Evolutionary conservation across 2,329 filamentous ascomycete species (phyloP), one percentile per base, ranked within the genome.

Genomic region (Clonostachys solani): DNA sequence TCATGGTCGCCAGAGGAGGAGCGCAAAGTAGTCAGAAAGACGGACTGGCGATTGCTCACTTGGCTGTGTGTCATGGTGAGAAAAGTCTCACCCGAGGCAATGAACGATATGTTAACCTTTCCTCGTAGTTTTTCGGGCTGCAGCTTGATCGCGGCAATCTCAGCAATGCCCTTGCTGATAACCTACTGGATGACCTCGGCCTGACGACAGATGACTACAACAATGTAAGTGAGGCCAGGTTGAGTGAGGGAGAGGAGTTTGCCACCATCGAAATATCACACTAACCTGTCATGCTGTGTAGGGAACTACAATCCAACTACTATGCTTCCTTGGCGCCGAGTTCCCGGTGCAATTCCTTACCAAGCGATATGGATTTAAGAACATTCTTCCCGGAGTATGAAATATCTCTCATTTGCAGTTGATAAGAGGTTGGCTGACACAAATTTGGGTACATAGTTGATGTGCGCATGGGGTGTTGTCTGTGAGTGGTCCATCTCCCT

Each of bases 81-180:
- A 45, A 6, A 15, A 15, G 10, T 40, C 16, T 19, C 12, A 23
- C 12, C 6, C 36, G 36, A 38, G 36, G 12, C 7, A n/a, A 38
- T 8, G 15, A 18, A 38, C 3, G 10, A 38, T 8, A 12, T 45
- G 7, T 71, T 75, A 47, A 55, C 60, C 56, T 29, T 54, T 9
- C 34, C 12, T 16, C 15, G 5, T 6, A 61, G 65, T 85, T 86
- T 62, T 83, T 85, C 48, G 79, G 78, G 0, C 67, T 86, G 5
- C 80, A 86, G 56, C 65, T 86, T 8, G 82, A 85, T 58, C 70
- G 83, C 43, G 80, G 81, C 45, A 86, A 86, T 55, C 65, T 86
- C 56, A 72, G 70, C 47, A 83, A 83, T 54, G 83, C 81, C 4
- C 65, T 81, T 33, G 80, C 79, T 2, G 83, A 86, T 57, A 78